These are phyloP conservation scores for Canna indica DNA, from an alignment of 176 grass and related monocot species.

Conservation along the genomic window DNA sequence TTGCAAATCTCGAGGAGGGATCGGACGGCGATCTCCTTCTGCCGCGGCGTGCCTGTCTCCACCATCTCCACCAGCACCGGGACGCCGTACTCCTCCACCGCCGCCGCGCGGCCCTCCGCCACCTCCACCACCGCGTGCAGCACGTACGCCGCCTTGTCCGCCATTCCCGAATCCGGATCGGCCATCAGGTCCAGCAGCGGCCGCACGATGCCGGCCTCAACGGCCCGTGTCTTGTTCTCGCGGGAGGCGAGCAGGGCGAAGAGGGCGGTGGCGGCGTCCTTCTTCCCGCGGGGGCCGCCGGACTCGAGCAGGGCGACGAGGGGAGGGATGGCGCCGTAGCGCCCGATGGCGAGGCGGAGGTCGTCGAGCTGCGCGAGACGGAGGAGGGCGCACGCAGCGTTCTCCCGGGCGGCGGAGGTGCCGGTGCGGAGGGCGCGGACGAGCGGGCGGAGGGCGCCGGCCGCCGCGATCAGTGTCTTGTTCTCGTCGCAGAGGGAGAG, in stretches of 20 bases:
- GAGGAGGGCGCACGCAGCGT: constrained; percentile 9
- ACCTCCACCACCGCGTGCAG: constrained; percentile 6
- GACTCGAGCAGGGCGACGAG: neutral
- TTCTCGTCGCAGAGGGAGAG: constrained; percentile 10
- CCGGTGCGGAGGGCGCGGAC: constrained; percentile 5
- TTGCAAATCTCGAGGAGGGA: constrained; percentile 9
- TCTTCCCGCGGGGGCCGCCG: neutral
- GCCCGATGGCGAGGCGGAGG: constrained; percentile 3
- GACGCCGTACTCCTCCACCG: constrained; percentile 8
- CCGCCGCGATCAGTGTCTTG: constrained; percentile 3
- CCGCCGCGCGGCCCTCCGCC: constrained; percentile 3
- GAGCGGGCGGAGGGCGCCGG: neutral
- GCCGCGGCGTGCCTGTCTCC: neutral
- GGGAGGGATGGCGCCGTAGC: constrained; percentile 4
- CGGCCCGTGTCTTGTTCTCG: constrained; percentile 4
- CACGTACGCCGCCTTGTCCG: constrained; percentile 6
- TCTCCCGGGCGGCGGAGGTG: constrained; percentile 4
- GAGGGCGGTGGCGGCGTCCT: constrained; percentile 14
- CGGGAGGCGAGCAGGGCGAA: constrained; percentile 5
- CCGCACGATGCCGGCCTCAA: constrained; percentile 7
- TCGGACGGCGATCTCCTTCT: constrained; percentile 11
- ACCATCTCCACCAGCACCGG: constrained; percentile 11
- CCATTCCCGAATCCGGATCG: constrained; percentile 1
- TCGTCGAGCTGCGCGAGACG: constrained; percentile 12
- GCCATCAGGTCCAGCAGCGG: constrained; percentile 15